Conservation (phyloP, 768 basidiomycete species). For the Inosperma sp. region DNA sequence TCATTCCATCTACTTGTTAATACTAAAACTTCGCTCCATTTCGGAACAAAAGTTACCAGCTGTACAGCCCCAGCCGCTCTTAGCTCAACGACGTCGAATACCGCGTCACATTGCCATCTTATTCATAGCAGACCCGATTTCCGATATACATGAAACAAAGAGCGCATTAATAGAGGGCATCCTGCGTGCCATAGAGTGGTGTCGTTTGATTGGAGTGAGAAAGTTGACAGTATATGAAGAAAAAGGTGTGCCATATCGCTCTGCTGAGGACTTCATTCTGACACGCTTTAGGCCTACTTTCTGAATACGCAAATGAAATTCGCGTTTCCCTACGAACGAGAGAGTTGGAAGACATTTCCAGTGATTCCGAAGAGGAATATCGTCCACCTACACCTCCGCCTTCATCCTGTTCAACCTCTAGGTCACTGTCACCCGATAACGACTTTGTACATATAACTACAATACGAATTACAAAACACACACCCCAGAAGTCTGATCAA, state of each 20-base stretch:
- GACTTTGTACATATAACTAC: conserved; percentile 17
- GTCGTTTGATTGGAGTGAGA: conserved; percentile 53
- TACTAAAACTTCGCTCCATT: conserved; percentile 38
- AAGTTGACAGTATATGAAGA: conserved; percentile 70
- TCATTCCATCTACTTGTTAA: conserved; percentile 52
- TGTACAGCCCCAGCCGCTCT: conserved; percentile 45
- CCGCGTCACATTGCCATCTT: conserved; percentile 67
- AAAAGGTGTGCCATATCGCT: conserved; percentile 40
- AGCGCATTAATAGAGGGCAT: conserved; percentile 50
- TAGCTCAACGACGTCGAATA: conserved; percentile 48
- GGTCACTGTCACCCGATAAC: conserved; percentile 51
- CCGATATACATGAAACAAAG: conserved; percentile 34
- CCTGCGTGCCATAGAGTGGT: conserved; percentile 54
- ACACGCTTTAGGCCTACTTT: conserved; percentile 36
- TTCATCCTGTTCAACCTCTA: conserved; percentile 66
- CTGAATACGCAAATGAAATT: conserved; percentile 38
- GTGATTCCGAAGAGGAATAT: conserved; percentile 58
- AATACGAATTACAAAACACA: conserved; percentile 16
- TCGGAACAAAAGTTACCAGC: conserved; percentile 34
- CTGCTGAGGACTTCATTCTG: not conserved
- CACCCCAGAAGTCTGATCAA: not conserved
- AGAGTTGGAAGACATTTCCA: conserved; percentile 28
- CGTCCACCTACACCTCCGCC: conserved; percentile 68
- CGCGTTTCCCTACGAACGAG: conserved; percentile 34
- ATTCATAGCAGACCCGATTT: conserved; percentile 44